Percentiles rank a stretch among this genome's conserved stretches.
phyloP scores from a whole-genome alignment of 441 rosid species.

The Pelargonium citronellum region DNA sequence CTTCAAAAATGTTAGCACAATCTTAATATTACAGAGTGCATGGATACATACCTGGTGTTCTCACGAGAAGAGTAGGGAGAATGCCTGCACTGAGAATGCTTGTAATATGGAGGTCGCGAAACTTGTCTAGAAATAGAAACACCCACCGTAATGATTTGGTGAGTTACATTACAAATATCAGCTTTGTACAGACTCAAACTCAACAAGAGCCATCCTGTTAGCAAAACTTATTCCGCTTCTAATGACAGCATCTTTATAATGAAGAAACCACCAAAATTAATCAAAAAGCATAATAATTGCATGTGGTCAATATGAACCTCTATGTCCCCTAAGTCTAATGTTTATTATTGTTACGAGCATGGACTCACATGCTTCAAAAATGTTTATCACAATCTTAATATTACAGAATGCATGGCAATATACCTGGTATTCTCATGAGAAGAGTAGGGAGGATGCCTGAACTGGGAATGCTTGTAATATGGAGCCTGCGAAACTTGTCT shows the following conservation, averaged over 20 bases:
- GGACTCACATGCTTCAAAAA: conserved; percentile 8
- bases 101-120: conserved; percentile 98
- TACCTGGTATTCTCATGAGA: conserved; percentile 68
- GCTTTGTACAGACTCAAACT: conserved; percentile 32
- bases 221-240: conserved; percentile 26
- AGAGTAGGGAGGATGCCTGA: conserved; percentile 92
- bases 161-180: conserved; percentile 34
- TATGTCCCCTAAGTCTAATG: too few relatives aligned
- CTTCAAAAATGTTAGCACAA: conserved; percentile 29
- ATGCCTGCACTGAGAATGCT: conserved; percentile 96
- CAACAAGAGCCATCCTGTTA: conserved; percentile 25
- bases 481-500: conserved; percentile 98
- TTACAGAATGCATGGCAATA: conserved; percentile 26
- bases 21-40: conserved; percentile 30
- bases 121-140: conserved; percentile 95
- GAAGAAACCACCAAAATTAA: conserved; percentile 6
- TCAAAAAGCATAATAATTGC: neutral
- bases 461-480: conserved; percentile 97
- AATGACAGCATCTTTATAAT: conserved; percentile 11
- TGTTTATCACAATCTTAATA: conserved; percentile 38
- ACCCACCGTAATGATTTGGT: conserved; percentile 67
- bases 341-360: neutral
- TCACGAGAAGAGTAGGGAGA: conserved; percentile 94
- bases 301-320: too few relatives aligned
- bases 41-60: conserved; percentile 39